Conservation (phyloP, 495 filamentous ascomycete species). For the Penicillium antarcticum region DNA sequence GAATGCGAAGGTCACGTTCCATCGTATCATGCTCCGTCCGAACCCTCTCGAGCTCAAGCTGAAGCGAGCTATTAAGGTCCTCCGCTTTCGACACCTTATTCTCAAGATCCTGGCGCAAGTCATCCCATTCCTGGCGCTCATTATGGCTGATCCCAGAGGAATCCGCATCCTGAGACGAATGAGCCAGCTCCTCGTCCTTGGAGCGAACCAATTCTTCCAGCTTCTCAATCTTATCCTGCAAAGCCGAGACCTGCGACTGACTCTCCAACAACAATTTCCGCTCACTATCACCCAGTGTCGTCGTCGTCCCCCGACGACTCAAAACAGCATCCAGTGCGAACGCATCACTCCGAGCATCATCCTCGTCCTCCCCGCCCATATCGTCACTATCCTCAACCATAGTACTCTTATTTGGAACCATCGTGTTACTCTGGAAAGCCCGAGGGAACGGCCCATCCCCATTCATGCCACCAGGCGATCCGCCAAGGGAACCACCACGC, state of each 20-base stretch:
- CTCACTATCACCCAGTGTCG: slow-evolving; percentile 57
- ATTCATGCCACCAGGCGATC: slow-evolving; percentile 39
- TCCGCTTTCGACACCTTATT: slow-evolving; percentile 74
- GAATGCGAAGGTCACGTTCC: slow-evolving; percentile 59
- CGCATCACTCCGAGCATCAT: slow-evolving; percentile 60
- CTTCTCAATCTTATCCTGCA: slow-evolving; percentile 70
- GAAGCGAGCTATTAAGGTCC: slow-evolving; percentile 70
- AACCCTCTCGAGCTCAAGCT: slow-evolving; percentile 71
- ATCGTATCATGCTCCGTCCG: slow-evolving; percentile 62
- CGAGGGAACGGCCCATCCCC: slow-evolving; percentile 70
- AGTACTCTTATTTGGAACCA: slow-evolving; percentile 95
- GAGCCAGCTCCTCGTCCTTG: slow-evolving; percentile 56
- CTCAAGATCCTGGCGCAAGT: slow-evolving; percentile 71
- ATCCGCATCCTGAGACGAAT: slow-evolving; percentile 27
- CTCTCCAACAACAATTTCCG: slow-evolving; percentile 72
- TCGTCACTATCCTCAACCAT: slow-evolving; percentile 97
- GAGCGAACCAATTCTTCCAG: slow-evolving; percentile 60
- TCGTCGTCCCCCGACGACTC: slow-evolving; percentile 56
- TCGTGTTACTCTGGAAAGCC: slow-evolving; percentile 91
- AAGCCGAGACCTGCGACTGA: slow-evolving; percentile 68
- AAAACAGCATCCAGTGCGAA: slow-evolving; percentile 56
- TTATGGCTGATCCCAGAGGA: slow-evolving; percentile 31
- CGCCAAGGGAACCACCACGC: slow-evolving; percentile 43
- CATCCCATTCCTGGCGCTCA: slow-evolving; percentile 68
- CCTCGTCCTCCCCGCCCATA: slow-evolving; percentile 56